A percentile compares a stretch with the other conserved stretches of the same genome.
These are phyloP conservation scores for Cladosporium cucumerinum DNA, from an alignment of 2,329 filamentous ascomycete species.

Conservation along the genomic window DNA sequence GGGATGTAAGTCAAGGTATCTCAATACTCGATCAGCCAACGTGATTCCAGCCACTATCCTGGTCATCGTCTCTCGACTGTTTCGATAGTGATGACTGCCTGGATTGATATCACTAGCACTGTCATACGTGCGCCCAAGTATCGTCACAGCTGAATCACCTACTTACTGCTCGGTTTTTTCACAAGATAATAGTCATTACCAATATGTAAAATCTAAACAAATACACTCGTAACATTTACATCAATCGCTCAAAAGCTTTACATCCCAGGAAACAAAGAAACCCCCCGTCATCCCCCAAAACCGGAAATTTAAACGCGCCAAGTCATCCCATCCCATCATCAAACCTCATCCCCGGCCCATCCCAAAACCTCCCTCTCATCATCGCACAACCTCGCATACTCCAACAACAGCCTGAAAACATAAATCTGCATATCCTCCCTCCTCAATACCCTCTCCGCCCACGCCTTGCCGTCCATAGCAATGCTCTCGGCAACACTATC, in stretches of 20 bases:
- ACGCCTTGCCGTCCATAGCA: conserved; percentile 61
- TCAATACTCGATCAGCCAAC: neutral
- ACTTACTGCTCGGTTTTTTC: neutral
- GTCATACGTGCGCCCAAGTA: neutral
- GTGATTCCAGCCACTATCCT: neutral
- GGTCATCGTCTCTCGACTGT: neutral
- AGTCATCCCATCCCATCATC: neutral
- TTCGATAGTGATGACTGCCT: neutral
- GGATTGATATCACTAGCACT: neutral
- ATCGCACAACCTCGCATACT: conserved; percentile 44
- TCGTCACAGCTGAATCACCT: neutral
- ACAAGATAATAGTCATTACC: neutral
- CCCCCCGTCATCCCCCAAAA: neutral
- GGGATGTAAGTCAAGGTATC: neutral
- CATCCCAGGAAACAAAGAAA: neutral
- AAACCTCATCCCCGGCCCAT: conserved; percentile 30
- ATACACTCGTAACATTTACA: neutral
- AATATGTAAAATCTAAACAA: neutral
- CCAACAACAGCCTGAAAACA: conserved; percentile 55
- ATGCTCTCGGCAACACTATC: conserved; percentile 63
- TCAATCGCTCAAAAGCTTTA: neutral
- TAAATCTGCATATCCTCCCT: conserved; percentile 74
- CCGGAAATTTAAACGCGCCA: neutral
- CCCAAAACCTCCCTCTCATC: conserved; percentile 41
- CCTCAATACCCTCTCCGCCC: conserved; percentile 66